Evolutionary conservation across 345 rosid genomes (phyloP).

Genomic region (Salix arbutifolia): DNA sequence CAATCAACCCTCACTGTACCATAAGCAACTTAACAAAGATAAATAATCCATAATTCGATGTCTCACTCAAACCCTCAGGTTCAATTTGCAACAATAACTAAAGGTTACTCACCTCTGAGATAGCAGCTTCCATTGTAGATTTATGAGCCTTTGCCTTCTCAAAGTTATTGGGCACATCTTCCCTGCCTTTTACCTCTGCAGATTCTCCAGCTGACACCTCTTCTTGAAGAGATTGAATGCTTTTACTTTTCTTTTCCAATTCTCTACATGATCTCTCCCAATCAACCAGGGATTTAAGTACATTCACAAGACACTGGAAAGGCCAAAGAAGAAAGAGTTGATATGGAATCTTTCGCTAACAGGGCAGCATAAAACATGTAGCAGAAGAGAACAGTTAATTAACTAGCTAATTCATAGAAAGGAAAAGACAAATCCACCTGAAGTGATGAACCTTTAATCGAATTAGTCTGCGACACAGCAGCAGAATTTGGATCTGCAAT

Average conservation of each 20-base stretch:
- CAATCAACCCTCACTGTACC: conserved; percentile 17
- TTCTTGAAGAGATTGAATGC: conserved; percentile 37
- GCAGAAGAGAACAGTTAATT: not conserved
- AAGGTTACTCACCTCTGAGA: conserved; percentile 59
- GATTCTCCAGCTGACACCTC: conserved; percentile 40
- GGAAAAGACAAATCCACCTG: conserved; percentile 54
- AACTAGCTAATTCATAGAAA: conserved; percentile 8
- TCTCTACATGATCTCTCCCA: conserved; percentile 78
- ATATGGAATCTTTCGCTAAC: conserved; percentile 18
- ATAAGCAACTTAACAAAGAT: not conserved
- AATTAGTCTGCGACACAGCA: conserved; percentile 66
- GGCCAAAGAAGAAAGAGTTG: conserved; percentile 23
- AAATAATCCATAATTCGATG: not conserved
- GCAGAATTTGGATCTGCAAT: conserved; percentile 77
- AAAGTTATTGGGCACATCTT: conserved; percentile 71
- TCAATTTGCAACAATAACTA: conserved; percentile 5
- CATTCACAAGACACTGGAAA: conserved; percentile 80
- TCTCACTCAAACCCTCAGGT: not conserved
- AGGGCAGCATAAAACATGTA: conserved; percentile 10
- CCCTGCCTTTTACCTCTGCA: conserved; percentile 49
- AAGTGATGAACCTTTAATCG: conserved; percentile 78
- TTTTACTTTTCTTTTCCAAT: conserved; percentile 38
- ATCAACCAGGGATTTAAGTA: conserved; percentile 87
- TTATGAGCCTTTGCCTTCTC: conserved; percentile 98
- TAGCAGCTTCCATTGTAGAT: conserved; percentile 86